Conservation (phyloP, 257 asterid species). For the Mitragyna speciosa region DNA sequence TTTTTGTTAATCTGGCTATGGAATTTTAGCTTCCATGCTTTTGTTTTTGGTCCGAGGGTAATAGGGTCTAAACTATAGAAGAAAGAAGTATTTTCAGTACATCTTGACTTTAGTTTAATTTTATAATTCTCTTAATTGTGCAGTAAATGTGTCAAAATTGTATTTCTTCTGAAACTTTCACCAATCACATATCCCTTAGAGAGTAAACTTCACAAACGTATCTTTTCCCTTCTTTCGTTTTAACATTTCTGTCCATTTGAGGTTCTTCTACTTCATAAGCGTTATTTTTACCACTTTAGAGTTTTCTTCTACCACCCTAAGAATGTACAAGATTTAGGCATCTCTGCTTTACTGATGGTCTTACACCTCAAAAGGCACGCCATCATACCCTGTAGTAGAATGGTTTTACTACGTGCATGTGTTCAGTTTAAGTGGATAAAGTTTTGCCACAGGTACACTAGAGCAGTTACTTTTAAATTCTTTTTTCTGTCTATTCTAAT, state of each 20-base stretch:
- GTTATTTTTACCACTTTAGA: neutral
- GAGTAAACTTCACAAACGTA: neutral
- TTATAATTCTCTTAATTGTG: too few species aligned
- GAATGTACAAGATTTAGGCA: too few species aligned
- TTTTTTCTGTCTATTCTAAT: too few species aligned
- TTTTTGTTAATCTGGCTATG: neutral
- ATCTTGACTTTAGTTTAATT: neutral
- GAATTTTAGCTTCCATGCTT: neutral
- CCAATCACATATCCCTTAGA: neutral
- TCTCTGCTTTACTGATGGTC: too few species aligned
- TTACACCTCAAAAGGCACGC: too few species aligned
- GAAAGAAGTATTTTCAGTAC: neutral
- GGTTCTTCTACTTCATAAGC: neutral
- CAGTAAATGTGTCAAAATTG: neutral
- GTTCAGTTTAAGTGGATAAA: too few species aligned
- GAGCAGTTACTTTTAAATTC: too few species aligned
- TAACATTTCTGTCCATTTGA: neutral
- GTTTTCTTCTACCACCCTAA: neutral
- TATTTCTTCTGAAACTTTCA: neutral
- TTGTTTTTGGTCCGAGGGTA: neutral
- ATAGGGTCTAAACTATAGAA: too few species aligned
- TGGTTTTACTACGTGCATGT: too few species aligned
- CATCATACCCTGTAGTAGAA: too few species aligned
- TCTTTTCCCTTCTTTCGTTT: neutral
- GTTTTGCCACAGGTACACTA: too few species aligned